Conservation (phyloP, 805 yeast genomes). For the Candida namnaoensis region DNA sequence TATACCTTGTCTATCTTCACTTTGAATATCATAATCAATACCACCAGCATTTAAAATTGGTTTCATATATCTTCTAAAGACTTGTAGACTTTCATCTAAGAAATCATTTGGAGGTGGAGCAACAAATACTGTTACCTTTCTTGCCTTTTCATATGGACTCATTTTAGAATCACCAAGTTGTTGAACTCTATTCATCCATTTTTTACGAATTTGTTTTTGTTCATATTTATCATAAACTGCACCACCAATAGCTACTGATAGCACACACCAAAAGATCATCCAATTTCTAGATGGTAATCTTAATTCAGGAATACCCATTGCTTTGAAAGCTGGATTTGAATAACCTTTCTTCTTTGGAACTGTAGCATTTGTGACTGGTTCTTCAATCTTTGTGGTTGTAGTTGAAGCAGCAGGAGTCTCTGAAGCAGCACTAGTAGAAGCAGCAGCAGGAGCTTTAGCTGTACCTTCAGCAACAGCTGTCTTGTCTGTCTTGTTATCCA, state of each 20-base stretch:
- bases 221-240: constrained; percentile 69
- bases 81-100: constrained; percentile 60
- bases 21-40: constrained; percentile 68
- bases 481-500: not conserved
- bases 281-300: constrained; percentile 88
- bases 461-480: not conserved
- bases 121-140: constrained; percentile 73
- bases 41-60: constrained; percentile 83
- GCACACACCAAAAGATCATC: constrained; percentile 77
- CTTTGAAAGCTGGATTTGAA: constrained; percentile 71
- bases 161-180: constrained; percentile 40
- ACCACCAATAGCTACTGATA: constrained; percentile 65
- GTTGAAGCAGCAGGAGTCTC: not conserved
- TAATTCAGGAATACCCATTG: constrained; percentile 76
- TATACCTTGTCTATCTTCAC: constrained; percentile 83
- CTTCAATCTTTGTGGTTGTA: constrained; percentile 2
- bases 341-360: constrained; percentile 27
- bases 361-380: not conserved
- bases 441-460: not conserved
- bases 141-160: constrained; percentile 43
- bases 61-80: constrained; percentile 73
- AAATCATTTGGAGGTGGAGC: constrained; percentile 98
- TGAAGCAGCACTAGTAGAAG: not conserved
- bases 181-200: constrained; percentile 57
- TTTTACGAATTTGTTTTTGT: constrained; percentile 54